Evolutionary conservation across 2,329 filamentous ascomycete genomes (phyloP), one percentile per base, ranked within the genome.

Genomic region (Rachicladosporium sp.): DNA sequence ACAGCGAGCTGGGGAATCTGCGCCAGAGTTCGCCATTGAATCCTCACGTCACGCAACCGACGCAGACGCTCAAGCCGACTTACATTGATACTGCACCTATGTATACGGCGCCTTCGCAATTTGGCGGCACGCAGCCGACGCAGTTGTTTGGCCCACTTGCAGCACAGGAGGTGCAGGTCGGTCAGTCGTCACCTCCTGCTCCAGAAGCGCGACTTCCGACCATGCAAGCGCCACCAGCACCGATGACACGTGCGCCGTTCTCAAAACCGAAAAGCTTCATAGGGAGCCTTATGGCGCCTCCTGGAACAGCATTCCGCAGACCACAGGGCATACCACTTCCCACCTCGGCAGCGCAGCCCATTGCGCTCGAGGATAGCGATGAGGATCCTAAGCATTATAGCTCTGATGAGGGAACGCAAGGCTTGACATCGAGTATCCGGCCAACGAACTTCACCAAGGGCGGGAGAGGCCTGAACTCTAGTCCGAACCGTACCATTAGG

Each of bases 101-200:
- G 15, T 19, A 19, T 5, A 19, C 15, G 15, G 15, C 15, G 15
- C 63, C 67, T 10, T 12, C 48, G 2, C 46, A 53, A 36, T 5
- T 19, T 5, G 15, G 15, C 15, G 15, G 15, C 15, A 19, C 15
- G 15, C 15, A 32, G 30, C 30, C 30, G 6, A 32, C 10, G 12
- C 30, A 12, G 10, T 6, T 12, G 30, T 12, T 32, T 12, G 30
- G 3, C 10, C 10, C 43, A 47, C 46, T 51, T 32, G 40, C 30
- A 56, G 71, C 37, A 4, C 37, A 47, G 3, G 50, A 56, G 36
- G 67, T 95, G 41, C 88, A 94, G 59, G 88, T 95, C 3, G 79
- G 81, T 23, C 84, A 85, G n/a, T 95, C 88, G 3, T 95, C 89
- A 1, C 88, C 73, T 43, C 60, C 66, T n/a, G 57, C 63, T 10